Evolutionary conservation across 768 basidiomycete species (phyloP).

Genomic region (Agrocybe praecox): DNA sequence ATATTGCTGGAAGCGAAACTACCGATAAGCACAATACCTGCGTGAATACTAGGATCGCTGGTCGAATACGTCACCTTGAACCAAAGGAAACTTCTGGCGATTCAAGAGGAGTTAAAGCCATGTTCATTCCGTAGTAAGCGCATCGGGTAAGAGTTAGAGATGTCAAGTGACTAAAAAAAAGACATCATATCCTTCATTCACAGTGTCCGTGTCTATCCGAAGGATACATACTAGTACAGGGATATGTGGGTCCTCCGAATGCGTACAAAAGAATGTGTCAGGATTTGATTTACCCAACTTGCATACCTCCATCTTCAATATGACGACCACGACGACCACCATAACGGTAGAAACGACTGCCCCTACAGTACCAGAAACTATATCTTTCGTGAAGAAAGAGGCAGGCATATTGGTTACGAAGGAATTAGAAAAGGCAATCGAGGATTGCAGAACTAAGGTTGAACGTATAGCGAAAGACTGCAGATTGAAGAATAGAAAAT

Average conservation of each 20-base stretch:
- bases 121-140: too few species aligned
- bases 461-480: slow-evolving; percentile 48
- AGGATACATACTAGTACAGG: too few species aligned
- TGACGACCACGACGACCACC: background rate
- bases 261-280: too few species aligned
- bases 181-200: too few species aligned
- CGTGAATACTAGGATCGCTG: background rate
- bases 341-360: slow-evolving; percentile 10
- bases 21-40: too few species aligned
- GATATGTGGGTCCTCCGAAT: too few species aligned
- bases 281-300: too few species aligned
- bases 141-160: too few species aligned
- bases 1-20: too few species aligned
- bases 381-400: slow-evolving; percentile 33
- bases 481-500: slow-evolving; percentile 46
- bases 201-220: too few species aligned
- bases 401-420: slow-evolving; percentile 49
- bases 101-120: background rate
- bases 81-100: background rate
- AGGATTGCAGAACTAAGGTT: slow-evolving; percentile 48
- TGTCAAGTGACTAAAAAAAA: too few species aligned
- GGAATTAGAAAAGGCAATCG: slow-evolving; percentile 51
- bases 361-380: slow-evolving; percentile 6
- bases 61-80: background rate
- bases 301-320: background rate